Conservation (phyloP, 352 stramenopile genomes). For the Pythium biforme region DNA sequence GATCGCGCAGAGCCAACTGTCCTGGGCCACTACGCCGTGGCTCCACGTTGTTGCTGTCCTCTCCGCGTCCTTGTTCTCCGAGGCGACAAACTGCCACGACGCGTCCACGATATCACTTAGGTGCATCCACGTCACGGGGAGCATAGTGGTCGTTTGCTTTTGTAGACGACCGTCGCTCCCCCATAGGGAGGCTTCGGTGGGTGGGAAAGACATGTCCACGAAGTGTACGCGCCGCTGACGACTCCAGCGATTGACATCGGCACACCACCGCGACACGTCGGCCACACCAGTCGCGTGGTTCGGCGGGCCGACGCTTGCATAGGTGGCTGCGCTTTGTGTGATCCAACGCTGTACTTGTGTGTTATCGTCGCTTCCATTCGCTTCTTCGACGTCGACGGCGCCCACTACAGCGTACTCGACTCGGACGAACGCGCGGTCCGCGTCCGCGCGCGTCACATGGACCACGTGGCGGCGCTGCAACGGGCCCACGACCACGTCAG, state of each 20-base stretch:
- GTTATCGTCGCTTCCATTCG: not conserved
- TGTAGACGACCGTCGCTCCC: not conserved
- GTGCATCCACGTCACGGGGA: conserved; percentile 13
- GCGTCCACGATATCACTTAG: conserved; percentile 13
- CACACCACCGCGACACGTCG: conserved; percentile 11
- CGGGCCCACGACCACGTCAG: conserved; percentile 35
- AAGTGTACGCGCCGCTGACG: conserved; percentile 27
- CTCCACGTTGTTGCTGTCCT: not conserved
- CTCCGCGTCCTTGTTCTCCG: not conserved
- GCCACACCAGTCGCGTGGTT: not conserved
- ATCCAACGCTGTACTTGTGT: not conserved
- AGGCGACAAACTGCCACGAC: conserved; percentile 15
- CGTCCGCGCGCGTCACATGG: conserved; percentile 27
- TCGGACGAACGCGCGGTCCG: conserved; percentile 42
- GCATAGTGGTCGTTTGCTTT: not conserved
- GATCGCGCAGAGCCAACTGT: conserved; percentile 21
- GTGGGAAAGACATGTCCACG: conserved; percentile 42
- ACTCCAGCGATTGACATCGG: conserved; percentile 45
- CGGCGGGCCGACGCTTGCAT: not conserved
- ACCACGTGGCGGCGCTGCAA: conserved; percentile 38
- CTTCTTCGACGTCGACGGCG: not conserved
- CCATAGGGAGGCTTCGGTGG: not conserved
- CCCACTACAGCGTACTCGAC: conserved; percentile 34
- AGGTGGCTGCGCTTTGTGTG: conserved; percentile 3
- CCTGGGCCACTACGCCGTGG: conserved; percentile 8